These are phyloP conservation scores for Carallia pectinifolia DNA, from an alignment of 345 rosid species.

Conservation along the genomic window DNA sequence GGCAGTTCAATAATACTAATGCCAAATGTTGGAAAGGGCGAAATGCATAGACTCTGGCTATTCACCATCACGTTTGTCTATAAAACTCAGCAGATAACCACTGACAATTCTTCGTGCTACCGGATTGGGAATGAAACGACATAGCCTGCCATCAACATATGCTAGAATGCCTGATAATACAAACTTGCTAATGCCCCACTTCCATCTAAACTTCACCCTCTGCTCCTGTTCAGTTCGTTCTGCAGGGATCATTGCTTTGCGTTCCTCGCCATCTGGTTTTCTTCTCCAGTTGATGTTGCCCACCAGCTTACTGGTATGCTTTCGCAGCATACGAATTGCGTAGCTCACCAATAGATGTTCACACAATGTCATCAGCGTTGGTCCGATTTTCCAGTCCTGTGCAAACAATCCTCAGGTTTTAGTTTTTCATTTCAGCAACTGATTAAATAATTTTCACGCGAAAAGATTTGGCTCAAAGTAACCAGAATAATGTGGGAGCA, in stretches of 20 bases:
- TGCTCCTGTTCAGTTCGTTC: constrained; percentile 24
- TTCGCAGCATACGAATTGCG: constrained; percentile 66
- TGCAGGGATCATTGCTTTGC: constrained; percentile 35
- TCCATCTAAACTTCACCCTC: constrained; percentile 56
- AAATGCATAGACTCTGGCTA: neutral
- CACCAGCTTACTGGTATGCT: constrained; percentile 48
- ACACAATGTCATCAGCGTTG: constrained; percentile 69
- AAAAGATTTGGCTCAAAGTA: too few species aligned
- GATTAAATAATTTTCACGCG: neutral
- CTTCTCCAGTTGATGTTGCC: constrained; percentile 37
- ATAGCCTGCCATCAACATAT: constrained; percentile 82
- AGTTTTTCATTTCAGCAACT: neutral
- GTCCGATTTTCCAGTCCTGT: constrained; percentile 92
- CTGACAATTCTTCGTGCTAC: constrained; percentile 87
- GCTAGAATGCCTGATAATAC: constrained; percentile 73
- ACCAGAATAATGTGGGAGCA: neutral
- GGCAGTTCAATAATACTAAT: too few species aligned
- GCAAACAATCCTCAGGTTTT: neutral
- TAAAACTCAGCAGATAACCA: constrained; percentile 75
- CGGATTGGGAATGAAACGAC: constrained; percentile 85
- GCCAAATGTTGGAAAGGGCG: neutral
- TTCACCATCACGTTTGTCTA: constrained; percentile 47
- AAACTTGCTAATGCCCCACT: constrained; percentile 69
- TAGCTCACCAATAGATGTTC: constrained; percentile 93
- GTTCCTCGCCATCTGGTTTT: constrained; percentile 24